Evolutionary conservation across 106 monocot species (phyloP).

Genomic region (Apostasia shenzhenica): DNA sequence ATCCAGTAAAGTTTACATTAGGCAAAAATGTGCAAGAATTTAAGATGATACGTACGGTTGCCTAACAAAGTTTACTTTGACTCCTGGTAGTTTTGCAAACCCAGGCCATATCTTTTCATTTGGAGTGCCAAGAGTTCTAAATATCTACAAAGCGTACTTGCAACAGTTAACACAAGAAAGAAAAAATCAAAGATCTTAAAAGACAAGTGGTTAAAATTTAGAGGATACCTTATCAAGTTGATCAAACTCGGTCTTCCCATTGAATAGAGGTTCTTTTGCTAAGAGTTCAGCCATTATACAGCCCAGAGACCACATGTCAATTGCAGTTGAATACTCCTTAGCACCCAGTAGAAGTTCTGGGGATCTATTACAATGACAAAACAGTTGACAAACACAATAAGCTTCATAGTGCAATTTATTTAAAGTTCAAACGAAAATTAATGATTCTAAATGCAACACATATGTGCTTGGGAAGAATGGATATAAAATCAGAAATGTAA

Average conservation of each 20-base stretch:
- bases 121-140: conserved; percentile 76
- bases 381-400: background rate
- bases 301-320: conserved; percentile 92
- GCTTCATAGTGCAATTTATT: background rate
- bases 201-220: background rate
- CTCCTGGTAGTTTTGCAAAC: conserved; percentile 51
- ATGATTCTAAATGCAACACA: too few relatives aligned
- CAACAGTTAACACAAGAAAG: conserved; percentile 1
- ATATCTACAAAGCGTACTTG: conserved; percentile 44
- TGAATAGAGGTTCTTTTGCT: conserved; percentile 76
- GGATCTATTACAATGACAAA: conserved; percentile 36
- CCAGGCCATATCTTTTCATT: conserved; percentile 89
- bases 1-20: background rate
- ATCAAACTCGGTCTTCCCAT: conserved; percentile 76
- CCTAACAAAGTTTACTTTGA: conserved; percentile 54
- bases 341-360: conserved; percentile 82
- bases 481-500: too few relatives aligned
- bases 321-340: conserved; percentile 86
- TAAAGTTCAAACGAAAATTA: background rate
- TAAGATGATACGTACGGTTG: conserved; percentile 60
- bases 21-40: background rate
- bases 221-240: conserved; percentile 74
- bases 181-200: background rate
- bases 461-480: too few relatives aligned
- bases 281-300: conserved; percentile 95